phyloP scores from a whole-genome alignment of 148 eudicot species.

The Diospyros lotus region DNA sequence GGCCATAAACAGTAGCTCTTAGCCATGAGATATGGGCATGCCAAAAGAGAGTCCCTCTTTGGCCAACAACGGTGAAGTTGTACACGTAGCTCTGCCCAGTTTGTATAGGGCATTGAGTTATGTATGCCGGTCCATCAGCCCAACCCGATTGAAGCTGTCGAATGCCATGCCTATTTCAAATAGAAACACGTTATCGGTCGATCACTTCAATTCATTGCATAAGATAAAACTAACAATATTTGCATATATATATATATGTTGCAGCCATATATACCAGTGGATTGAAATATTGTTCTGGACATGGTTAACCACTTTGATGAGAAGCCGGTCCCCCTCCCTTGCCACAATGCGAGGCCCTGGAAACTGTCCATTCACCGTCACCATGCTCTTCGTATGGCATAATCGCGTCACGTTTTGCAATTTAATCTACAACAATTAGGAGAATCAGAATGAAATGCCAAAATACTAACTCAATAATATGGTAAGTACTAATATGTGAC shows the following conservation, averaged over 20 bases:
- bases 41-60: slow-evolving; percentile 56
- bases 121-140: slow-evolving; percentile 64
- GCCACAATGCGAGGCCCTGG: slow-evolving; percentile 51
- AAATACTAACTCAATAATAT: not conserved
- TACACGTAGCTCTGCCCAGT: slow-evolving; percentile 55
- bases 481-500: too few relatives aligned
- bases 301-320: slow-evolving; percentile 37
- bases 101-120: slow-evolving; percentile 63
- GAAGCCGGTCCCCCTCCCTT: slow-evolving; percentile 46
- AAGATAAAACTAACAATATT: too few relatives aligned
- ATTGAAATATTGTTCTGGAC: slow-evolving; percentile 40
- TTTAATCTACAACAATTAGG: slow-evolving; percentile 22
- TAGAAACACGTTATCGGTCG: not conserved
- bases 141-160: slow-evolving; percentile 49
- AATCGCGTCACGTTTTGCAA: slow-evolving; percentile 45
- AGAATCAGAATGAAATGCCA: too few relatives aligned
- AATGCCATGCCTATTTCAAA: slow-evolving; percentile 44
- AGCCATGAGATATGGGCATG: slow-evolving; percentile 63
- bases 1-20: slow-evolving; percentile 47
- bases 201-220: not conserved
- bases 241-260: too few relatives aligned
- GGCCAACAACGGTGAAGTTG: slow-evolving; percentile 48
- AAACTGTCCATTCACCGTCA: slow-evolving; percentile 46
- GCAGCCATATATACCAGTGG: slow-evolving; percentile 35
- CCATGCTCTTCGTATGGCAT: slow-evolving; percentile 52